Percentiles rank a stretch among this genome's conserved stretches.
Evolutionary conservation across 768 basidiomycete genomes (phyloP).

Genomic region (Phylloporus sp.): DNA sequence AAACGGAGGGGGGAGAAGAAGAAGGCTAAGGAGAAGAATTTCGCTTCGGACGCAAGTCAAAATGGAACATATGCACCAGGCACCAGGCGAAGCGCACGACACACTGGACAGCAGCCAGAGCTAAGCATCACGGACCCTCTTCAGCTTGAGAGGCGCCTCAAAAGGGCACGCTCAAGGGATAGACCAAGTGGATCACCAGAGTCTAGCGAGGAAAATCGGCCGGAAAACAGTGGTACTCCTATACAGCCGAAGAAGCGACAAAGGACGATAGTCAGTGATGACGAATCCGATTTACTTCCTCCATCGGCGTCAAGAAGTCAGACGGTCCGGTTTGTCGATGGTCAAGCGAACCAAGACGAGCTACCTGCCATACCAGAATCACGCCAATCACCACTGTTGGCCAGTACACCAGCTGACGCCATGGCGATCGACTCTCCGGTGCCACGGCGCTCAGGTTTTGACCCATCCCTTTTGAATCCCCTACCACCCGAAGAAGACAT

Average conservation of each 20-base stretch:
- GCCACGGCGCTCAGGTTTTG: conserved; percentile 43
- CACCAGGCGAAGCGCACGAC: conserved; percentile 67
- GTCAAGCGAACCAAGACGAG: conserved; percentile 13
- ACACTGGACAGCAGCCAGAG: conserved; percentile 71
- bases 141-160: conserved; percentile 69
- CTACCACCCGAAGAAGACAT: conserved; percentile 32
- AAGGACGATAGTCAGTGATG: conserved; percentile 41
- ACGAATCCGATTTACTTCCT: conserved; percentile 42
- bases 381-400: not conserved
- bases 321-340: conserved; percentile 51
- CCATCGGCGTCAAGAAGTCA: conserved; percentile 27
- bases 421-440: conserved; percentile 39
- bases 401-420: conserved; percentile 6
- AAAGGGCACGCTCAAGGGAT: conserved; percentile 63
- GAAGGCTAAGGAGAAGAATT: conserved; percentile 35
- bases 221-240: conserved; percentile 37
- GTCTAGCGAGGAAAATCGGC: conserved; percentile 42
- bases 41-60: conserved; percentile 21
- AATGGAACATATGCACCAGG: conserved; percentile 42
- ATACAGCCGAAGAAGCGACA: conserved; percentile 52
- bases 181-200: conserved; percentile 47
- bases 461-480: conserved; percentile 53
- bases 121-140: conserved; percentile 70
- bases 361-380: conserved; percentile 12
- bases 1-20: conserved; percentile 54